Base-by-base conservation (phyloP, 2,329 filamentous ascomycete genomes). In the Diaporthe aspalathi region DNA sequence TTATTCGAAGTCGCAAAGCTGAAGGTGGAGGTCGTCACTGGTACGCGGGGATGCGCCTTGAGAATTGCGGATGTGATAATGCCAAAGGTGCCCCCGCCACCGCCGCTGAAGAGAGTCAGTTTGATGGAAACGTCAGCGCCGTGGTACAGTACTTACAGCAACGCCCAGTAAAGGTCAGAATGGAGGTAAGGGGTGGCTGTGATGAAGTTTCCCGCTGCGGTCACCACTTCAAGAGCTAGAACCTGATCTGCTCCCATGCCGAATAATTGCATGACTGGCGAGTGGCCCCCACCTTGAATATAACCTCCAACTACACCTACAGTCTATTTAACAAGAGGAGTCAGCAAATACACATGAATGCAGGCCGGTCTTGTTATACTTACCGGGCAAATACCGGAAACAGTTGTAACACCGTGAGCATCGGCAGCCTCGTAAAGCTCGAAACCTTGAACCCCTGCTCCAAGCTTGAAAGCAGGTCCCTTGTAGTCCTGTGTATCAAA, bases 131-230 rank as follows among this genome's bases (percentile, higher is more conserved):
- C 9, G n/a, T 47, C 20, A 5, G 5, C 1, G 9, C 2, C 4
- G 20, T 20, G 1, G 3, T 17, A 1, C 0, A 16, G 27, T 16
- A 49, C 60, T 65, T 38, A 65, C 60, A 82, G 78, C 24, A 87
- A 78, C 4, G 84, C 85, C 83, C 84, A 87, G 78, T 83, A 87
- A 3, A 88, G 78, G 53, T 87, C 85, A 1, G 79, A 27, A 67
- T 88, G 82, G 50, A 80, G 72, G 22, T 78, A 79, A 27, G 77
- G 76, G 22, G 79, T 83, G 29, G 81, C 83, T 52, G 82, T 81
- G 20, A 86, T 73, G 38, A 83, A 78, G 5, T 77, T 72, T 6
- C 85, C 85, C 54, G 82, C 80, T 4, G 83, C 80, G 8, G 82
- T 85, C 32, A 87, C 81, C n/a, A 87, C 80, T 69, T 87, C 81